A percentile compares a stretch with the other conserved stretches of the same genome.
Conservation (phyloP, 306 rosid genomes). For the Castanea sativa region DNA sequence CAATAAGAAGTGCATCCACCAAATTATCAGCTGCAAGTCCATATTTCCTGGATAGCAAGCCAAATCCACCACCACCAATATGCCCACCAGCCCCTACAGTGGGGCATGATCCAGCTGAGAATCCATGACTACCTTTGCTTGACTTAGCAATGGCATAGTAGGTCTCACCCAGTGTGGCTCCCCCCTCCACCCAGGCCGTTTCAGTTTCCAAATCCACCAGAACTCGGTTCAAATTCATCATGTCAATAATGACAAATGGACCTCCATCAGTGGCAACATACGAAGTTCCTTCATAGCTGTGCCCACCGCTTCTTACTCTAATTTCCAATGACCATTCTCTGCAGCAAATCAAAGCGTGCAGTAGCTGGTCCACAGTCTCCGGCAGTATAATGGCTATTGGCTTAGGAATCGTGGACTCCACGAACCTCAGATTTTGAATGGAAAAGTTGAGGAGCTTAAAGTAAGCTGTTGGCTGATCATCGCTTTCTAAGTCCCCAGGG, state of each 20-base stretch:
- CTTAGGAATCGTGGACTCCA: constrained; percentile 42
- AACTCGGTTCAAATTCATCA: constrained; percentile 65
- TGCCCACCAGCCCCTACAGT: constrained; percentile 91
- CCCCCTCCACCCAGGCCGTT: constrained; percentile 81
- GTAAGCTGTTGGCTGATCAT: constrained; percentile 36
- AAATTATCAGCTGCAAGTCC: constrained; percentile 80
- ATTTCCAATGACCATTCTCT: constrained; percentile 37
- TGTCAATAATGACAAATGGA: constrained; percentile 60
- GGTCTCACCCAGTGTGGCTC: constrained; percentile 80
- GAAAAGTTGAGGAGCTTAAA: constrained; percentile 59
- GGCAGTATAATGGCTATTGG: constrained; percentile 66
- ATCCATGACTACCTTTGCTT: constrained; percentile 45
- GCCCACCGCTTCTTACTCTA: constrained; percentile 70
- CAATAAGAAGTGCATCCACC: constrained; percentile 58
- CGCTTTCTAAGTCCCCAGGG: constrained; percentile 13
- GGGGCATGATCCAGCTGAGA: constrained; percentile 82
- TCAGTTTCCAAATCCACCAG: constrained; percentile 48
- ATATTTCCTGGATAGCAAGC: constrained; percentile 59
- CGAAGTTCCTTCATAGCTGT: constrained; percentile 83
- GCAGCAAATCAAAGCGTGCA: constrained; percentile 40
- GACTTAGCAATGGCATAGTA: constrained; percentile 62
- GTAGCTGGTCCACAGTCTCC: constrained; percentile 49
- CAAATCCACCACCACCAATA: constrained; percentile 75
- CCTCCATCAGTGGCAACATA: constrained; percentile 42
- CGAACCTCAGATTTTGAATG: constrained; percentile 64